Conservation (phyloP, 352 stramenopile species). For the Phytophthora hybrid region DNA sequence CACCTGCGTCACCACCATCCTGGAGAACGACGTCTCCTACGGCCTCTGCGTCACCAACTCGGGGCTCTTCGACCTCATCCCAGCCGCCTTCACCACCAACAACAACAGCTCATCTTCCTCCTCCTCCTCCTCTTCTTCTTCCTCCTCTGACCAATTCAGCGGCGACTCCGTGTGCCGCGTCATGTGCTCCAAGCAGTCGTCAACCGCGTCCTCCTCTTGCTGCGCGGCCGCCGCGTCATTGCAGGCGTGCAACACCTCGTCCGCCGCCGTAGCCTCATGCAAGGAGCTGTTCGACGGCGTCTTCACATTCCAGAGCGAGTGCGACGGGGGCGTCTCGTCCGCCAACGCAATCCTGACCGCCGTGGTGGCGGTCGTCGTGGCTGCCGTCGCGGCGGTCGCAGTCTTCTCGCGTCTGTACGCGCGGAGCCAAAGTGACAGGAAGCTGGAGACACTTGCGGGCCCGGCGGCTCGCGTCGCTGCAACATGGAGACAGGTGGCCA, state of each 20-base stretch:
- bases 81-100: constrained; percentile 13
- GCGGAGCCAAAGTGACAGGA: background rate
- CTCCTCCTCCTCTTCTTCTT: constrained; percentile 12
- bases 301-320: constrained; percentile 59
- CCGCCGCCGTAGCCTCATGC: constrained; percentile 33
- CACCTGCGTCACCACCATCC: constrained; percentile 43
- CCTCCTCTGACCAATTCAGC: constrained; percentile 8
- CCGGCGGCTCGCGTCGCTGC: constrained; percentile 15
- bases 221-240: constrained; percentile 37
- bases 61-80: constrained; percentile 54
- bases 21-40: constrained; percentile 54
- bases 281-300: constrained; percentile 51
- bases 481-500: constrained; percentile 60
- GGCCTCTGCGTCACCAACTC: constrained; percentile 70
- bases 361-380: background rate
- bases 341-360: constrained; percentile 46
- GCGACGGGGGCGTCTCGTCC: constrained; percentile 43
- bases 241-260: constrained; percentile 43
- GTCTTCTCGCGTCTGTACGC: constrained; percentile 28
- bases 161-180: constrained; percentile 44
- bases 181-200: constrained; percentile 43
- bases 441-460: background rate
- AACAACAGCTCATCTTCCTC: constrained; percentile 8
- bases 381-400: constrained; percentile 20
- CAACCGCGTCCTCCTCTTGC: constrained; percentile 46